Percentiles rank a stretch among this genome's conserved stretches.
Conservation (phyloP, 768 basidiomycete species). For the Hydnum rufescens region DNA sequence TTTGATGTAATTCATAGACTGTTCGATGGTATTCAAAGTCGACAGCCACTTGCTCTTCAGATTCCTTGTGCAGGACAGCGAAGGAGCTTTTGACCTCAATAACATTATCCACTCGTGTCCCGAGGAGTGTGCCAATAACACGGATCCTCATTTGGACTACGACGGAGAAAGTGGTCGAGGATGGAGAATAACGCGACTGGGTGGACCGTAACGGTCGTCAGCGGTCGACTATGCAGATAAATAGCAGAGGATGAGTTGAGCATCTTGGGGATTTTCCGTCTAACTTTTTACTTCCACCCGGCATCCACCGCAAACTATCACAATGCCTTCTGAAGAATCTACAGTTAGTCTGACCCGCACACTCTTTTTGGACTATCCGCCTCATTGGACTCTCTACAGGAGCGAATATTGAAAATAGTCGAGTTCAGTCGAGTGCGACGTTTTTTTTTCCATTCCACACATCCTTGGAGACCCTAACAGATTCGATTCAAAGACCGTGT, state of each 20-base stretch:
- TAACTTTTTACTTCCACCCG: constrained; percentile 4
- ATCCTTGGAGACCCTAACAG: not conserved
- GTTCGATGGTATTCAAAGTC: constrained; percentile 92
- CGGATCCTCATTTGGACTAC: constrained; percentile 62
- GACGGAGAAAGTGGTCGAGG: constrained; percentile 89
- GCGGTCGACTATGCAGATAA: constrained; percentile 35
- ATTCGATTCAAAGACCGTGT: too few species aligned
- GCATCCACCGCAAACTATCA: not conserved
- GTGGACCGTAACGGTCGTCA: constrained; percentile 61
- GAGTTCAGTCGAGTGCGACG: constrained; percentile 52
- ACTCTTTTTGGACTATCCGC: not conserved
- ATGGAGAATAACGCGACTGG: constrained; percentile 87
- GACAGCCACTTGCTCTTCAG: constrained; percentile 80
- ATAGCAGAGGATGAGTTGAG: constrained; percentile 9
- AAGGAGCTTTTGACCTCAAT: constrained; percentile 73
- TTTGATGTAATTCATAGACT: constrained; percentile 81
- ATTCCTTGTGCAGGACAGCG: constrained; percentile 83
- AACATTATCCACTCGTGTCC: constrained; percentile 43
- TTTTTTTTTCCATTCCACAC: not conserved
- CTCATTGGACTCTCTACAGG: constrained; percentile 25
- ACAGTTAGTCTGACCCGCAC: not conserved
- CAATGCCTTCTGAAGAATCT: not conserved
- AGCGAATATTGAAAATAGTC: constrained; percentile 62
- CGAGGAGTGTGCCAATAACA: constrained; percentile 90
- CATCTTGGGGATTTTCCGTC: constrained; percentile 4